Evolutionary conservation across 2,329 filamentous ascomycete genomes (phyloP).

Genomic region (Passalora sequoiae): DNA sequence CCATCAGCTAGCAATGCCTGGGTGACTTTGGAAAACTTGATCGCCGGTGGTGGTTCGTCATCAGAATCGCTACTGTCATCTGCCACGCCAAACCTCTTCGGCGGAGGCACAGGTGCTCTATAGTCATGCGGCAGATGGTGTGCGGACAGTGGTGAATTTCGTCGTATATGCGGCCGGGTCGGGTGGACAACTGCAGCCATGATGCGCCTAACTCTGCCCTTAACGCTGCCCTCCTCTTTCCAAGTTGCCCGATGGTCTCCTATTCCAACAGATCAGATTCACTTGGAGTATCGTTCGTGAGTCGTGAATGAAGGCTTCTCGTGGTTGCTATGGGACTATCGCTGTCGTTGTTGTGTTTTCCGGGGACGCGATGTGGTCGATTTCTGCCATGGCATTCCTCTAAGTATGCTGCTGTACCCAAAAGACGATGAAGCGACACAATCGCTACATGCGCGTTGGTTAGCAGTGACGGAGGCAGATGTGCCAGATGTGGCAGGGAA

Average conservation of each 20-base stretch:
- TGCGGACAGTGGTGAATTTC: slow-evolving; percentile 45
- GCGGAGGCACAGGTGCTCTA: slow-evolving; percentile 41
- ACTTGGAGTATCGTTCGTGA: slow-evolving; percentile 9
- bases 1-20: slow-evolving; percentile 68
- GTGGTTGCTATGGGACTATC: slow-evolving; percentile 11
- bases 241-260: slow-evolving; percentile 19
- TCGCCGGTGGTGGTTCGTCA: slow-evolving; percentile 81
- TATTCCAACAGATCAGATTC: slow-evolving; percentile 19
- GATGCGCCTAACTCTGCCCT: slow-evolving; percentile 25
- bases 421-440: slow-evolving; percentile 23
- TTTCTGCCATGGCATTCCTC: slow-evolving; percentile 25
- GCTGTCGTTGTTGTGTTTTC: slow-evolving; percentile 15
- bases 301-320: slow-evolving; percentile 16
- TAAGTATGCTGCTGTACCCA: slow-evolving; percentile 30
- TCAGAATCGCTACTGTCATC: slow-evolving; percentile 87
- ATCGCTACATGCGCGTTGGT: slow-evolving; percentile 27
- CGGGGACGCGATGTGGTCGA: slow-evolving; percentile 19
- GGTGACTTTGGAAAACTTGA: slow-evolving; percentile 89
- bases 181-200: slow-evolving; percentile 34
- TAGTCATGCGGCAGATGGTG: slow-evolving; percentile 44
- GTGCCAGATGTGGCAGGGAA: slow-evolving; percentile 12
- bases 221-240: slow-evolving; percentile 17
- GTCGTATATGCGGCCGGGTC: slow-evolving; percentile 32
- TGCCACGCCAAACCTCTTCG: slow-evolving; percentile 53
- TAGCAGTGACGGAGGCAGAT: slow-evolving; percentile 6